Base-by-base conservation (phyloP, 768 basidiomycete genomes). In the Xerocomellus intermedius region DNA sequence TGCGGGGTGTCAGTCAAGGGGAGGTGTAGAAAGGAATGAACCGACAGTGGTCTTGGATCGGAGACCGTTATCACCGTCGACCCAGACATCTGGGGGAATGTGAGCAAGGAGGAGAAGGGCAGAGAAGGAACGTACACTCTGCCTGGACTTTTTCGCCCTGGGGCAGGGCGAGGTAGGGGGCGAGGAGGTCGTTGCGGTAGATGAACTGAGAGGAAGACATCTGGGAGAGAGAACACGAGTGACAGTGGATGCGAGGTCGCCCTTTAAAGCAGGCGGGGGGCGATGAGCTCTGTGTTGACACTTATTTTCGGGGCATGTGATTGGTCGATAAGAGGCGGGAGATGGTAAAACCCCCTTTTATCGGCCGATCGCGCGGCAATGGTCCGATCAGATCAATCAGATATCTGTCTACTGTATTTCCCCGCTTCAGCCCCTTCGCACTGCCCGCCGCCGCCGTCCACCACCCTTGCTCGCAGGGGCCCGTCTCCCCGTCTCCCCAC, bases 91-190 rank as follows among this genome's bases (percentile, higher is more conserved):
- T 98, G 72, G 14, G 12, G 14, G 9, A 39, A 51, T 41, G 8
- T 69, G 24, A 67, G 51, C 17, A 19, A 9, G 14, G 22, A 8
- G 8, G 44, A 33, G 3, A 48, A 1, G 41, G 30, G 45, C 22
- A 53, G 44, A 13, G 41, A 46, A 45, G 22, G 10, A n/a, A 64
- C 83, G 39, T 69, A 91, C 90, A 92, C 75, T 98, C 96, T 42
- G 96, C 96, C 80, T 97, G 94, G 73, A 98, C 69, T 74, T 94
- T 94, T 24, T 85, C 86, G 49, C 94, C 94, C 75, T 98, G 96
- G 63, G 84, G 79, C 56, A 99, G 86, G 58, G 85, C 82, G 66
- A 97, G 89, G 79, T 80, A 98, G 69, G 89, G 93, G 28, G 87
- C 84, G 69, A 97, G 88, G 61, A 98, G 86, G 64, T 93, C 91